Percentiles rank a stretch among this genome's conserved stretches.
Conservation (phyloP, 2,329 filamentous ascomycete genomes). For the Diaporthe longicolla region DNA sequence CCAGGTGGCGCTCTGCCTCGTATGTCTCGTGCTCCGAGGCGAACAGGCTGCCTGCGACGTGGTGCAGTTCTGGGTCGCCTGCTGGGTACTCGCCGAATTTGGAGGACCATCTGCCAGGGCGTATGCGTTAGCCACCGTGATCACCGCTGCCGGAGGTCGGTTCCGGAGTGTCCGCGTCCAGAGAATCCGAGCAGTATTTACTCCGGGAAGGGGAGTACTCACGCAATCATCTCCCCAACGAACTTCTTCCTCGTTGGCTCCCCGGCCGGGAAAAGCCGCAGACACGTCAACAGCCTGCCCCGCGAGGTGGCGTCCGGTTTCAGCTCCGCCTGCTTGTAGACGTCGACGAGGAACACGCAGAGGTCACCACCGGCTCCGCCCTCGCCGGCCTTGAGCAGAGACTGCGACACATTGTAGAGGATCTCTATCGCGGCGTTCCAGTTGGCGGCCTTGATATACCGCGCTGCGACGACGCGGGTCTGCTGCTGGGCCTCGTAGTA, state of each 20-base stretch:
- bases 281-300: constrained; percentile 80
- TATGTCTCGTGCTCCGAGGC: constrained; percentile 95
- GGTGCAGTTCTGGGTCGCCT: constrained; percentile 94
- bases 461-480: constrained; percentile 92
- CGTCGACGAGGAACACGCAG: constrained; percentile 87
- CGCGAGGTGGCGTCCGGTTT: constrained; percentile 81
- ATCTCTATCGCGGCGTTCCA: constrained; percentile 90
- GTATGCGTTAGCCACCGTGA: constrained; percentile 8
- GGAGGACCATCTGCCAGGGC: constrained; percentile 76
- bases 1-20: constrained; percentile 91
- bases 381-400: constrained; percentile 91
- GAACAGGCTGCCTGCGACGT: constrained; percentile 88
- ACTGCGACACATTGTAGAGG: constrained; percentile 84
- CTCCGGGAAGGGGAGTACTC: constrained; percentile 51
- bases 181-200: not conserved
- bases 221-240: constrained; percentile 86
- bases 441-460: constrained; percentile 90
- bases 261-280: constrained; percentile 83
- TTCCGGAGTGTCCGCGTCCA: not conserved
- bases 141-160: not conserved
- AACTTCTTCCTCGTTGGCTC: constrained; percentile 96
- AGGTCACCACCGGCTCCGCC: constrained; percentile 94
- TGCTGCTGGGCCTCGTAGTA: constrained; percentile 99
- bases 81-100: constrained; percentile 89
- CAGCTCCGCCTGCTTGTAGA: constrained; percentile 89